Evolutionary conservation across 208 protist species (phyloP).

Genomic region (Phytomonas sp.): DNA sequence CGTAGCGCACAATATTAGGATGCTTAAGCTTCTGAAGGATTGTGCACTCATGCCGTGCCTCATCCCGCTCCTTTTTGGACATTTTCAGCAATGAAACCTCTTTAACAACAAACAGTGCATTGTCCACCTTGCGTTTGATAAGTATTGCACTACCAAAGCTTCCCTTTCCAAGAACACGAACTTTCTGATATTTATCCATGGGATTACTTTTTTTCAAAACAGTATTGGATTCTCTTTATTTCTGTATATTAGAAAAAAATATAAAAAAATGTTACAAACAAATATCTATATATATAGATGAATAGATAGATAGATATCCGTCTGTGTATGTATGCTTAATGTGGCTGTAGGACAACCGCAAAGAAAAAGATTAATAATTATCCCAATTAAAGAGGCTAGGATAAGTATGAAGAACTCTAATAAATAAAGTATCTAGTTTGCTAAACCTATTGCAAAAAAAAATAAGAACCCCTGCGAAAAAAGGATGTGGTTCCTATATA

Average conservation of each 20-base stretch:
- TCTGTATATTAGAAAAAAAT: background rate
- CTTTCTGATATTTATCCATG: constrained; percentile 89
- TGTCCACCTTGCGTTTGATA: constrained; percentile 80
- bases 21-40: constrained; percentile 83
- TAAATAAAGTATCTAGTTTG: background rate
- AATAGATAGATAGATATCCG: background rate
- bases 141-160: constrained; percentile 90
- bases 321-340: constrained; percentile 4
- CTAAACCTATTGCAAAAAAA: constrained; percentile 12
- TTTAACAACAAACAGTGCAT: constrained; percentile 84
- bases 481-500: constrained; percentile 2
- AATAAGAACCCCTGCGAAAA: constrained; percentile 9
- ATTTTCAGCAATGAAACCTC: constrained; percentile 83
- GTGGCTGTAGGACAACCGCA: background rate
- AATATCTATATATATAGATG: constrained; percentile 2
- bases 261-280: background rate
- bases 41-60: constrained; percentile 81
- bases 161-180: constrained; percentile 88
- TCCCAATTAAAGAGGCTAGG: background rate
- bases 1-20: constrained; percentile 90
- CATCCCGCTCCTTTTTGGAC: constrained; percentile 80
- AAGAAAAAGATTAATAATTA: constrained; percentile 11
- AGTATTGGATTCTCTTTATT: background rate
- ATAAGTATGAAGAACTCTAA: background rate
- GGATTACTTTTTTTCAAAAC: constrained; percentile 7